Evolutionary conservation across 345 rosid genomes (phyloP).

Genomic region (Citrus glauca): DNA sequence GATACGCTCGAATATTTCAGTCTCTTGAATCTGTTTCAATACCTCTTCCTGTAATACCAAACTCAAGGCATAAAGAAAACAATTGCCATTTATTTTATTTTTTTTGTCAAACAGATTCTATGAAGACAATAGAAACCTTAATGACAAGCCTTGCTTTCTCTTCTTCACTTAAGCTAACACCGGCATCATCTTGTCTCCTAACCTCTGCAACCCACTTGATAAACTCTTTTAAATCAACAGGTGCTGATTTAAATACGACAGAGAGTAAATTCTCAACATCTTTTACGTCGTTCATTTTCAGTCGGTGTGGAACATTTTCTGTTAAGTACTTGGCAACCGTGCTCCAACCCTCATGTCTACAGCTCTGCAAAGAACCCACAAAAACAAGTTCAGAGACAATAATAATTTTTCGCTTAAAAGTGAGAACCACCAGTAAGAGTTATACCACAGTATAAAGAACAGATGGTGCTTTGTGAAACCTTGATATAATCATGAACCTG

Average conservation of each 20-base stretch:
- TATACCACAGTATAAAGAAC: constrained; percentile 14
- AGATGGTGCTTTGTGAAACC: constrained; percentile 15
- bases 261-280: constrained; percentile 11
- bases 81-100: too few relatives aligned
- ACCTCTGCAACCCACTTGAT: constrained; percentile 23
- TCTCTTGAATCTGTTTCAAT: constrained; percentile 17
- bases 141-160: constrained; percentile 21
- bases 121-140: background rate
- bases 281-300: background rate
- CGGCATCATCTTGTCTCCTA: constrained; percentile 13
- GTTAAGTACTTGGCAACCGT: constrained; percentile 14
- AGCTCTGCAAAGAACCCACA: constrained; percentile 8
- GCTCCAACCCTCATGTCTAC: constrained; percentile 12
- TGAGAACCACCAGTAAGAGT: background rate
- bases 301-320: constrained; percentile 4
- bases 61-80: background rate
- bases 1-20: constrained; percentile 23
- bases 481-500: constrained; percentile 24
- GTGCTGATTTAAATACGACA: constrained; percentile 14
- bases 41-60: constrained; percentile 20
- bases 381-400: background rate
- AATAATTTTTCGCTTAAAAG: background rate
- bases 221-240: constrained; percentile 15
- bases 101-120: too few relatives aligned
- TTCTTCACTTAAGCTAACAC: constrained; percentile 9